These are phyloP conservation scores for Debaryomyces fabryi DNA, from an alignment of 1,139 yeast genomes.

Conservation along the genomic window DNA sequence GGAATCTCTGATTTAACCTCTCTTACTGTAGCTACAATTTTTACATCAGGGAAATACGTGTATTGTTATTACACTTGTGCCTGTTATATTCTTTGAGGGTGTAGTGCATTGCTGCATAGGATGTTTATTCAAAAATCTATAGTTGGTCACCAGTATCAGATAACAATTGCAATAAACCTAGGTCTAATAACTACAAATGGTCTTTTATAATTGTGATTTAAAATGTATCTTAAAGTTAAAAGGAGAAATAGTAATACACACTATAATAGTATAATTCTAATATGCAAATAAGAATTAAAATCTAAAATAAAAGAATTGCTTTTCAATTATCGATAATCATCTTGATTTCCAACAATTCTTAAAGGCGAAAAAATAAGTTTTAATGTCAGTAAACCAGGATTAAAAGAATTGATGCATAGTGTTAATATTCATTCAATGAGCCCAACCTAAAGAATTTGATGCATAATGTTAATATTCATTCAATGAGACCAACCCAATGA, in stretches of 20 bases:
- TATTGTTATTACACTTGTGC: too few species aligned
- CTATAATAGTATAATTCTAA: slow-evolving; percentile 5
- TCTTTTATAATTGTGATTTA: background rate
- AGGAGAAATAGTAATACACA: slow-evolving; percentile 1
- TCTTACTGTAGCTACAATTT: too few species aligned
- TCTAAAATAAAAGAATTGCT: background rate
- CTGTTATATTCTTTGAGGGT: too few species aligned
- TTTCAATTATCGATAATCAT: background rate
- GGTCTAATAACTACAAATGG: background rate
- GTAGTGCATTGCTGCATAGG: too few species aligned
- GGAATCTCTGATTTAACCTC: too few species aligned
- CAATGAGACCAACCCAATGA: slow-evolving; percentile 46
- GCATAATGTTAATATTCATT: background rate
- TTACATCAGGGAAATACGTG: too few species aligned
- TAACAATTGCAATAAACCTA: too few species aligned
- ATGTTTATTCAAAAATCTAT: too few species aligned
- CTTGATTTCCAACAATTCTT: background rate
- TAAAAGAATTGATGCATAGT: background rate
- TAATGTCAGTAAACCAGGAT: background rate
- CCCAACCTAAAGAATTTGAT: background rate
- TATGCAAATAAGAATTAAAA: slow-evolving; percentile 7
- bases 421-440: background rate
- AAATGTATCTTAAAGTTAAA: background rate
- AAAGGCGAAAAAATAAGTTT: background rate
- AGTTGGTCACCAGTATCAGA: too few species aligned